Evolutionary conservation across 805 yeast genomes (phyloP).

Genomic region (Candida mattraensis): DNA sequence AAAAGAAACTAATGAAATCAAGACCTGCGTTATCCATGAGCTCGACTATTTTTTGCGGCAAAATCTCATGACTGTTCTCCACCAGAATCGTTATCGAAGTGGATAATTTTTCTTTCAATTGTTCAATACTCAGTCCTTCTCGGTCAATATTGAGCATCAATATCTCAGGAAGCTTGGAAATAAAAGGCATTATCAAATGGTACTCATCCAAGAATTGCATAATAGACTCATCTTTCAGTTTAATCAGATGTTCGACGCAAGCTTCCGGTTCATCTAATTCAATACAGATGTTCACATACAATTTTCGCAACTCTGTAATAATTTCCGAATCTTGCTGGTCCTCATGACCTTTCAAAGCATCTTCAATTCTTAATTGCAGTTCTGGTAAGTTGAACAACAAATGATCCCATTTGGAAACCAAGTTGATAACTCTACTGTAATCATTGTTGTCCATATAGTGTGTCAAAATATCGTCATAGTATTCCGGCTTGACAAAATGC

Average conservation of each 20-base stretch:
- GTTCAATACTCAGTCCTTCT: slow-evolving; percentile 39
- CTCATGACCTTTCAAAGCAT: slow-evolving; percentile 37
- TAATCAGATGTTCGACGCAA: slow-evolving; percentile 66
- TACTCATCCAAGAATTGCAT: slow-evolving; percentile 58
- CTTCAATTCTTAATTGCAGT: slow-evolving; percentile 49
- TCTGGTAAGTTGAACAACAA: slow-evolving; percentile 47
- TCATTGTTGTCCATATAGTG: slow-evolving; percentile 43
- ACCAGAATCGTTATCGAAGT: slow-evolving; percentile 56
- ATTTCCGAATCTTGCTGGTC: slow-evolving; percentile 1
- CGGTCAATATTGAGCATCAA: slow-evolving; percentile 34
- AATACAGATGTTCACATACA: slow-evolving; percentile 54
- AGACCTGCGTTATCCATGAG: slow-evolving; percentile 44
- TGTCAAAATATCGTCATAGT: slow-evolving; percentile 48
- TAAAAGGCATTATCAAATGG: slow-evolving; percentile 57
- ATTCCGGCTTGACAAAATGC: slow-evolving; percentile 33
- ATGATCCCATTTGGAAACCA: slow-evolving; percentile 58
- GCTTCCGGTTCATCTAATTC: slow-evolving; percentile 54
- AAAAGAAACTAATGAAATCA: slow-evolving; percentile 58
- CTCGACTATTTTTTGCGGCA: slow-evolving; percentile 51
- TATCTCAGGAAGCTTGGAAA: slow-evolving; percentile 51
- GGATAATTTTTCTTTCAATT: slow-evolving; percentile 39
- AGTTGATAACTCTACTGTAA: slow-evolving; percentile 37
- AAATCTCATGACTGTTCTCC: slow-evolving; percentile 62
- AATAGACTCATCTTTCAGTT: slow-evolving; percentile 51
- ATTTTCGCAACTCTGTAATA: slow-evolving; percentile 36